A percentile compares a stretch with the other conserved stretches of the same genome.
These are phyloP conservation scores for Aspergillus costaricaensis DNA, from an alignment of 2,329 filamentous ascomycete species.

Conservation along the genomic window DNA sequence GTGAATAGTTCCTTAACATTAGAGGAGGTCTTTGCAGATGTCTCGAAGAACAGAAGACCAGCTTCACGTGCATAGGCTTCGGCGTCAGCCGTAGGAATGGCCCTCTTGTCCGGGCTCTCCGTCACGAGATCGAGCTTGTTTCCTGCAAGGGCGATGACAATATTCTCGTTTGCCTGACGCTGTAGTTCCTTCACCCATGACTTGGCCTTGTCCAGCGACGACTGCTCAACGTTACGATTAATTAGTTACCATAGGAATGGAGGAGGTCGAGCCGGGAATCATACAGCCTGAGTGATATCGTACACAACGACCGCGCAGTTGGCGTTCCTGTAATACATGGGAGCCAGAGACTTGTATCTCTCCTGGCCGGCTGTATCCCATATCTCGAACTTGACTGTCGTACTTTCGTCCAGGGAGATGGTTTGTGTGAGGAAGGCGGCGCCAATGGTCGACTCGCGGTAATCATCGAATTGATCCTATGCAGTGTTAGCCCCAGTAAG, in stretches of 20 bases:
- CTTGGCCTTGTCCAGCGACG: constrained; percentile 97
- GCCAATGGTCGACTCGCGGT: constrained; percentile 96
- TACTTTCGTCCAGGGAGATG: constrained; percentile 95
- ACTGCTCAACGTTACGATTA: constrained; percentile 53
- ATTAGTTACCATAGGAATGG: constrained; percentile 12
- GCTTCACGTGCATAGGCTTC: constrained; percentile 94
- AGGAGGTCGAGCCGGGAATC: constrained; percentile 36
- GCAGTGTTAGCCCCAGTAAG: constrained; percentile 9
- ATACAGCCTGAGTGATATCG: constrained; percentile 97
- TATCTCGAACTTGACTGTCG: constrained; percentile 99
- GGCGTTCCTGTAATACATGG: constrained; percentile 99
- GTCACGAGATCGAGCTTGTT: constrained; percentile 97
- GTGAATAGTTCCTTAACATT: constrained; percentile 97
- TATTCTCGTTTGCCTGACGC: constrained; percentile 98
- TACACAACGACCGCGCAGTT: constrained; percentile 99
- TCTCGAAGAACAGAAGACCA: constrained; percentile 95
- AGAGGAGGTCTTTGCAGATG: constrained; percentile 94
- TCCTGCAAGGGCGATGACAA: constrained; percentile 95
- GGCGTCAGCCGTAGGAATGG: constrained; percentile 83
- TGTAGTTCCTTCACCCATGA: constrained; percentile 99
- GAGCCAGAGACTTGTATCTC: constrained; percentile 96
- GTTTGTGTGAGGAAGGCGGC: constrained; percentile 99
- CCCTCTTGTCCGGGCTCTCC: constrained; percentile 93
- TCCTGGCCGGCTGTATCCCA: constrained; percentile 99
- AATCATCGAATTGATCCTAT: constrained; percentile 98